These are phyloP conservation scores for Eimeria necatrix DNA, from an alignment of 169 alveolate species.

Conservation along the genomic window DNA sequence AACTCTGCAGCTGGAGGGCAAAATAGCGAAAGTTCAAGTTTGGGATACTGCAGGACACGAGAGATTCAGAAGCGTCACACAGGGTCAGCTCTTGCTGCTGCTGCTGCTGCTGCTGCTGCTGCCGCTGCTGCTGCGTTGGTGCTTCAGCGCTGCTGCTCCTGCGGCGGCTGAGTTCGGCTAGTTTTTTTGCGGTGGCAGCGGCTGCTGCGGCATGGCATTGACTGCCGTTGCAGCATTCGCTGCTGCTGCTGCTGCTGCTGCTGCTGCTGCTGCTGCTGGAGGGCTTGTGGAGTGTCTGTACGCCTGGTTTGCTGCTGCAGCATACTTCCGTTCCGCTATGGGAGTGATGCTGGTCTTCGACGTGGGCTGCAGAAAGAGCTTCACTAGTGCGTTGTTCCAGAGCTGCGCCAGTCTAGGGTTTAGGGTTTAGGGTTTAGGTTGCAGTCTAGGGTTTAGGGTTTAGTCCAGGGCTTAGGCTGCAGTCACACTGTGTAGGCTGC, in stretches of 20 bases:
- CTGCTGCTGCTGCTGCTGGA: not conserved
- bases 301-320: constrained; percentile 20
- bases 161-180: not conserved
- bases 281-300: not conserved
- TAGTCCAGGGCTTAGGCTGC: not conserved
- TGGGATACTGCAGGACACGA: constrained; percentile 92
- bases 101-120: constrained; percentile 19
- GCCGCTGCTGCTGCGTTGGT: constrained; percentile 51
- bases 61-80: constrained; percentile 90
- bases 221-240: not conserved
- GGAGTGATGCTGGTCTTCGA: constrained; percentile 64
- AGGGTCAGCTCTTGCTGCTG: constrained; percentile 72
- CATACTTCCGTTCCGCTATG: constrained; percentile 72
- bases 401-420: too few relatives aligned
- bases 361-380: not conserved
- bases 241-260: constrained; percentile 59
- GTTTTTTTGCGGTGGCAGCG: not conserved
- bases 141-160: not conserved
- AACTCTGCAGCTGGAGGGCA: constrained; percentile 83
- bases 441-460: too few relatives aligned
- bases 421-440: not conserved
- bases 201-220: not conserved
- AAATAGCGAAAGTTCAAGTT: constrained; percentile 90
- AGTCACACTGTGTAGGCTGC: too few relatives aligned
- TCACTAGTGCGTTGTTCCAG: not conserved